These are phyloP conservation scores for Mycena galopus DNA, from an alignment of 768 basidiomycete genomes.

Conservation along the genomic window DNA sequence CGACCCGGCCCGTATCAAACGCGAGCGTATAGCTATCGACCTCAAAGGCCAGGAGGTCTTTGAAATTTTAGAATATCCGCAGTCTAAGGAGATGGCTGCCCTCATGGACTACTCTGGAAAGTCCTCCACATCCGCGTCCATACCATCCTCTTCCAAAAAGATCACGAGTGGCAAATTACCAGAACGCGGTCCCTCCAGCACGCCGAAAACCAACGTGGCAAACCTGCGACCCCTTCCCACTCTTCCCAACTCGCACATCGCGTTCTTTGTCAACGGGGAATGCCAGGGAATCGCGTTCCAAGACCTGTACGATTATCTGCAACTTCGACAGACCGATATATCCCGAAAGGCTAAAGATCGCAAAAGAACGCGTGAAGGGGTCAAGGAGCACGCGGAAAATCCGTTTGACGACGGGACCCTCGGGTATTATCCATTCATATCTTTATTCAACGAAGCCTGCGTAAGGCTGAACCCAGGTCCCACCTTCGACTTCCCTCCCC, in stretches of 20 bases:
- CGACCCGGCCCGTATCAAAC: conserved; percentile 86
- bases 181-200: conserved; percentile 61
- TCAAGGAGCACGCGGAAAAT: conserved; percentile 84
- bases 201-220: conserved; percentile 53
- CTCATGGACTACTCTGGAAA: conserved; percentile 86
- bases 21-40: conserved; percentile 93
- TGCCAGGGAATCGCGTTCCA: conserved; percentile 86
- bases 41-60: conserved; percentile 98
- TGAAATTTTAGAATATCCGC: conserved; percentile 90
- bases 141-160: conserved; percentile 75
- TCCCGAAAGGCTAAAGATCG: conserved; percentile 76
- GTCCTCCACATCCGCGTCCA: conserved; percentile 64
- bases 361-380: conserved; percentile 73
- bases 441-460: conserved; percentile 90
- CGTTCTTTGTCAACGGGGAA: conserved; percentile 94
- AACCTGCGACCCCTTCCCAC: conserved; percentile 76
- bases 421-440: conserved; percentile 96
- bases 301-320: conserved; percentile 92
- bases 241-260: conserved; percentile 78
- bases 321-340: conserved; percentile 74
- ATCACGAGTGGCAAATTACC: conserved; percentile 78
- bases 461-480: conserved; percentile 93
- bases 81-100: conserved; percentile 91
- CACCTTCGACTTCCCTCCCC: conserved; percentile 84
- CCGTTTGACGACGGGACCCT: conserved; percentile 93